A percentile compares a stretch with the other conserved stretches of the same genome.
Conservation (phyloP, 495 filamentous ascomycete species). For the Penicillium daleae region DNA sequence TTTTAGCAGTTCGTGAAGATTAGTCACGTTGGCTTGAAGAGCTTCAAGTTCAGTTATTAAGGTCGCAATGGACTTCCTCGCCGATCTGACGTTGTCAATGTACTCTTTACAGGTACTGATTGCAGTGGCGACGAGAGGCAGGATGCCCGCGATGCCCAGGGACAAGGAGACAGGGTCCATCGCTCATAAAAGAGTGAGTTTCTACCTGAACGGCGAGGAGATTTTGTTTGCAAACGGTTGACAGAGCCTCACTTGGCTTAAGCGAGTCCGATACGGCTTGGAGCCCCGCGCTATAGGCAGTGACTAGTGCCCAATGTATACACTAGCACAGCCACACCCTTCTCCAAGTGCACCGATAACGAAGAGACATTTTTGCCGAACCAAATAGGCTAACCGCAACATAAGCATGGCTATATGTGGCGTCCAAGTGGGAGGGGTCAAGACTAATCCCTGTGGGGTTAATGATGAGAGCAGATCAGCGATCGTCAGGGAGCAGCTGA, state of each 20-base stretch:
- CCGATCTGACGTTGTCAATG: not conserved
- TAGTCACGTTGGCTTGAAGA: not conserved
- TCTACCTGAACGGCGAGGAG: too few species aligned
- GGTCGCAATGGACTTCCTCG: not conserved
- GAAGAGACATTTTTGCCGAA: not conserved
- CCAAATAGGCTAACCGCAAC: not conserved
- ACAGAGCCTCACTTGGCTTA: too few species aligned
- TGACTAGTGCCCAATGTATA: conserved; percentile 15
- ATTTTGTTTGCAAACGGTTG: too few species aligned
- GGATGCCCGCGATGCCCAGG: not conserved
- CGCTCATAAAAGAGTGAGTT: not conserved
- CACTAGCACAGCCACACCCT: conserved; percentile 32
- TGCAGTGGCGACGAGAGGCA: not conserved
- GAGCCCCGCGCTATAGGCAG: not conserved
- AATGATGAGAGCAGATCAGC: not conserved
- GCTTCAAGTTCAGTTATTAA: not conserved
- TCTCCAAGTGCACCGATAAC: not conserved
- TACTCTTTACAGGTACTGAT: not conserved
- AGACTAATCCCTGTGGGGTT: not conserved
- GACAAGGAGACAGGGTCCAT: not conserved
- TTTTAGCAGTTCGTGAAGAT: not conserved
- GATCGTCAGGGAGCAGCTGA: not conserved
- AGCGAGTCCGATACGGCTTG: too few species aligned
- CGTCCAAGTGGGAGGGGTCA: not conserved
- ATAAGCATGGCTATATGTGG: not conserved